Conservation (phyloP, 2,329 filamentous ascomycete genomes). For the Clonostachys solani region DNA sequence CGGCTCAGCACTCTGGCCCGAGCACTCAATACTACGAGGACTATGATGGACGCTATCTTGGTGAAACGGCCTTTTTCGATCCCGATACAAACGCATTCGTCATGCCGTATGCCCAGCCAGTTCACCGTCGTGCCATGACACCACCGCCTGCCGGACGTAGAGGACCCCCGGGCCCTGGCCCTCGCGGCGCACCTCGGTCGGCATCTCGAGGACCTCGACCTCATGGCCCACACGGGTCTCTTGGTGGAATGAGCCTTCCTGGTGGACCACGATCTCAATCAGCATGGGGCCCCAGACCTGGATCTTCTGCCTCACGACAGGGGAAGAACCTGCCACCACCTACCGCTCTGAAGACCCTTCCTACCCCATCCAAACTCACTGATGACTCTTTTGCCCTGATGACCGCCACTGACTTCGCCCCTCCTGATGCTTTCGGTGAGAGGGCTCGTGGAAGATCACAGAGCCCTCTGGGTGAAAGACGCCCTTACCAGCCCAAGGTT, state of each 20-base stretch:
- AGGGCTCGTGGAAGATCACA: constrained; percentile 65
- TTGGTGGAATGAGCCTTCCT: constrained; percentile 41
- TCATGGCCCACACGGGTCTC: constrained; percentile 41
- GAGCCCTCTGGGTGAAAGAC: constrained; percentile 58
- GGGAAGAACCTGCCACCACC: constrained; percentile 62
- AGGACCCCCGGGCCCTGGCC: constrained; percentile 22
- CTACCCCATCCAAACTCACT: constrained; percentile 78
- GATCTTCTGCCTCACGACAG: constrained; percentile 55
- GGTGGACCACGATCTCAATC: constrained; percentile 36
- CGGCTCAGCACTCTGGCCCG: constrained; percentile 13
- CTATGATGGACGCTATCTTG: constrained; percentile 66
- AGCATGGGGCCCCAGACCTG: constrained; percentile 45
- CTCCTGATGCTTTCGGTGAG: constrained; percentile 63
- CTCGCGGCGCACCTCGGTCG: constrained; percentile 14
- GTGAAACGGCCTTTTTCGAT: constrained; percentile 61
- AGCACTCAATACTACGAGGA: constrained; percentile 64
- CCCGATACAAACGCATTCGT: constrained; percentile 67
- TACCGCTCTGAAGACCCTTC: constrained; percentile 66
- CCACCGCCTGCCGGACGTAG: constrained; percentile 66
- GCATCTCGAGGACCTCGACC: constrained; percentile 17
- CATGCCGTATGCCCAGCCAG: constrained; percentile 79
- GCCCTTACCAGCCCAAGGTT: constrained; percentile 71
- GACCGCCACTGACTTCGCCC: constrained; percentile 78
- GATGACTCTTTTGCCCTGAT: constrained; percentile 74
- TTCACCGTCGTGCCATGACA: constrained; percentile 90